phyloP scores from a whole-genome alignment of 2,329 filamentous ascomycete species.

The Westerdykella ornata region DNA sequence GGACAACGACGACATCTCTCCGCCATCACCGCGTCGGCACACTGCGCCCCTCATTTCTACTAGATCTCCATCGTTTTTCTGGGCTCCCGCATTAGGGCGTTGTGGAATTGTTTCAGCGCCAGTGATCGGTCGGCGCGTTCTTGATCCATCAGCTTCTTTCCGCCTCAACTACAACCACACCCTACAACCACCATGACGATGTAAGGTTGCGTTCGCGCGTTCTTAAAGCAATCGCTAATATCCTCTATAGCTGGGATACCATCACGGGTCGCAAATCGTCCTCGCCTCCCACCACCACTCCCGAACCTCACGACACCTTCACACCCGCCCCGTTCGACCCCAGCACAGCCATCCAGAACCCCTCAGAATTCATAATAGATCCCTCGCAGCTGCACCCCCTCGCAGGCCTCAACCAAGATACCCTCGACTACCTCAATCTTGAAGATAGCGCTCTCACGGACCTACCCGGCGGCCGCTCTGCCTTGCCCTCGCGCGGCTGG shows the following conservation, averaged over 20 bases:
- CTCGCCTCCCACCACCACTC: slow-evolving; percentile 40
- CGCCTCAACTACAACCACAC: slow-evolving; percentile 9
- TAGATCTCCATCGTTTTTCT: slow-evolving; percentile 6
- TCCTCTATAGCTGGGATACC: slow-evolving; percentile 44
- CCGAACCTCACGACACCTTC: slow-evolving; percentile 45
- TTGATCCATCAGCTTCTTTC: slow-evolving; percentile 12
- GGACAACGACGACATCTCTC: slow-evolving; percentile 16
- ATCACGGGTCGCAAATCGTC: slow-evolving; percentile 54
- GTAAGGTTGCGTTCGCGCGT: slow-evolving; percentile 14
- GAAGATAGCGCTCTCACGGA: slow-evolving; percentile 87
- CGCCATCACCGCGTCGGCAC: slow-evolving; percentile 20
- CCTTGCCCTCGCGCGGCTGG: slow-evolving; percentile 91
- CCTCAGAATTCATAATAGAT: slow-evolving; percentile 85
- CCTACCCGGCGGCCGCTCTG: slow-evolving; percentile 76
- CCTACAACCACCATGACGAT: slow-evolving; percentile 30
- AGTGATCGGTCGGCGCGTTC: slow-evolving; percentile 6
- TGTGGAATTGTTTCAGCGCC: slow-evolving; percentile 11
- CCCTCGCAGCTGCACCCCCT: slow-evolving; percentile 86
- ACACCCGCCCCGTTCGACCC: slow-evolving; percentile 61
- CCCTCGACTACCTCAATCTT: slow-evolving; percentile 88
- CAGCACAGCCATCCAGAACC: slow-evolving; percentile 62
- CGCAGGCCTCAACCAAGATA: slow-evolving; percentile 85
- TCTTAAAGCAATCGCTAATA: neutral
- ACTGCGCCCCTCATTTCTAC: slow-evolving; percentile 9
- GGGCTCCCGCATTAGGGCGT: slow-evolving; percentile 15